Percentiles rank a stretch among this genome's conserved stretches.
Evolutionary conservation across 768 basidiomycete species (phyloP).

Genomic region (Lactarius sp.): DNA sequence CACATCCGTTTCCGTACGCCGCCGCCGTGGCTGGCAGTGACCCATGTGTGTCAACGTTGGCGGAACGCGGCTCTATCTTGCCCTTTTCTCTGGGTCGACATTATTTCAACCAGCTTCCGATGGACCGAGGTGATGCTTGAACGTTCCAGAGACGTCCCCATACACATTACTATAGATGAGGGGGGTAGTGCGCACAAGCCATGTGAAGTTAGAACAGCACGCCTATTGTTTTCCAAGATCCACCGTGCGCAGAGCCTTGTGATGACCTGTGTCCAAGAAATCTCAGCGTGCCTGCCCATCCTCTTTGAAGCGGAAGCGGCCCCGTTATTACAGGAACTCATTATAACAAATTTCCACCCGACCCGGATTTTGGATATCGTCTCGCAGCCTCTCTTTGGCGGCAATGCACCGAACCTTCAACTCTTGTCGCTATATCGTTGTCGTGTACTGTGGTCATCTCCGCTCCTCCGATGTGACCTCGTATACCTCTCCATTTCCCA

Average conservation of each 20-base stretch:
- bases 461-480: constrained; percentile 19
- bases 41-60: constrained; percentile 24
- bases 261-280: constrained; percentile 8
- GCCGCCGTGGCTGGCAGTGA: constrained; percentile 20
- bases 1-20: constrained; percentile 17
- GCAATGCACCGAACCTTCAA: constrained; percentile 14
- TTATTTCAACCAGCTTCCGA: constrained; percentile 18
- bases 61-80: constrained; percentile 17
- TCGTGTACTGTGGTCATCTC: constrained; percentile 19
- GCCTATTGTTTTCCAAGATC: constrained; percentile 15
- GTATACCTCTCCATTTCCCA: constrained; percentile 23
- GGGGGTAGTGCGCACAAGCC: constrained; percentile 4
- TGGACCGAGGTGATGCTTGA: constrained; percentile 22
- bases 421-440: constrained; percentile 18
- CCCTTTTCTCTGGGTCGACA: constrained; percentile 20
- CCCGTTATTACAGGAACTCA: constrained; percentile 17
- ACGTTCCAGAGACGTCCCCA: constrained; percentile 18
- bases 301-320: constrained; percentile 14
- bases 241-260: constrained; percentile 19
- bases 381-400: constrained; percentile 11
- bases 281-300: constrained; percentile 10
- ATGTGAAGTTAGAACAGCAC: constrained; percentile 7
- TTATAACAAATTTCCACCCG: constrained; percentile 16
- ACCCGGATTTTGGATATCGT: constrained; percentile 9
- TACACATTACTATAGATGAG: constrained; percentile 21